These are phyloP conservation scores for Singerocomus rubriflavus DNA, from an alignment of 1,284 basidiomycete genomes.

Conservation along the genomic window DNA sequence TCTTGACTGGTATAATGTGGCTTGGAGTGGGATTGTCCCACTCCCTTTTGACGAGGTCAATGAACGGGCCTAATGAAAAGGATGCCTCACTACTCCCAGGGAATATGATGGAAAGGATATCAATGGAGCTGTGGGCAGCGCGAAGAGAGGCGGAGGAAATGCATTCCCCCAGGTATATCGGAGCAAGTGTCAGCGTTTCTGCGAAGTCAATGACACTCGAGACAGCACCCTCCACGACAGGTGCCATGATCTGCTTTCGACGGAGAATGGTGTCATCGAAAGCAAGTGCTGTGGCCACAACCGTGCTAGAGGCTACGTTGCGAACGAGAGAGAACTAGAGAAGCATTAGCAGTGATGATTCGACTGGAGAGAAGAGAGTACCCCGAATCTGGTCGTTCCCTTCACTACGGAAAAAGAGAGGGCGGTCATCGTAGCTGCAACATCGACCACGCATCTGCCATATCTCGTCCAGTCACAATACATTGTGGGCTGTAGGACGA, in stretches of 20 bases:
- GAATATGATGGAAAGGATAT: conserved; percentile 66
- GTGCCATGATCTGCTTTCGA: conserved; percentile 53
- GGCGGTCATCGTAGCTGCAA: conserved; percentile 58
- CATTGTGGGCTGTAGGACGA: conserved; percentile 21
- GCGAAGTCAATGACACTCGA: conserved; percentile 60
- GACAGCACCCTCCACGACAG: conserved; percentile 54
- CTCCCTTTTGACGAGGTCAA: conserved; percentile 67
- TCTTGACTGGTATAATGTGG: conserved; percentile 54
- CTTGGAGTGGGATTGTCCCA: conserved; percentile 57
- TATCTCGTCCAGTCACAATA: conserved; percentile 55
- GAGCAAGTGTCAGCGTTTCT: conserved; percentile 68
- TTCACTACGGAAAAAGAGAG: conserved; percentile 68
- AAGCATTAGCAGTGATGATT: conserved; percentile 1
- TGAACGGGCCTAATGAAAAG: conserved; percentile 76
- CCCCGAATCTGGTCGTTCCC: conserved; percentile 61
- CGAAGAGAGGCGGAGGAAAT: conserved; percentile 71
- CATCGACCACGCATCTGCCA: conserved; percentile 57
- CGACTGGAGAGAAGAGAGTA: conserved; percentile 34
- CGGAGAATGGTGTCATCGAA: conserved; percentile 66
- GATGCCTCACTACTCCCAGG: conserved; percentile 74
- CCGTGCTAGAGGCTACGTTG: conserved; percentile 54
- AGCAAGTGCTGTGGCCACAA: conserved; percentile 52
- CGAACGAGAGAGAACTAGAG: conserved; percentile 66
- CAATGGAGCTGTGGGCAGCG: conserved; percentile 70
- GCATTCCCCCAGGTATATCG: conserved; percentile 70